Evolutionary conservation across 2,329 filamentous ascomycete species (phyloP), one percentile per base, ranked within the genome.

Genomic region (Exophiala mesophila): DNA sequence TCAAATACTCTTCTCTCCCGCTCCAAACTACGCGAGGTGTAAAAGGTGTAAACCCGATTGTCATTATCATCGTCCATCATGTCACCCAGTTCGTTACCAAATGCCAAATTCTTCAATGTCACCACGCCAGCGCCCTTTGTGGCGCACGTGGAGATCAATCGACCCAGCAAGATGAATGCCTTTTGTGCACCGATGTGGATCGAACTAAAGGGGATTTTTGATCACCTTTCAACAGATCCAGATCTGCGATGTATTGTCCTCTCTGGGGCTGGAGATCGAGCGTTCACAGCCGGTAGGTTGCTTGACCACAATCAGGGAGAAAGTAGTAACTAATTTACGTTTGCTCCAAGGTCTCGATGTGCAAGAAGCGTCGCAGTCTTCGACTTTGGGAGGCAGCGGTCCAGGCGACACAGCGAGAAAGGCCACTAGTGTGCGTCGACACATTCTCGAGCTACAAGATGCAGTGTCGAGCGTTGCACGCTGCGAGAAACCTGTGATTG

Each of bases 401-500:
- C 45, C 53, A 12, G 38, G 45, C 8, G 88, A 94, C 59, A 61
- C 71, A 1, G 83, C 83, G 2, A 76, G 87, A 50, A 77, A 69
- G 52, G 82, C 84, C 0, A 72, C 73, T 24, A 57, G 58, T 3
- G 57, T 89, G 36, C 76, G 85, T 36, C 74, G 80, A 21, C 76
- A 87, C 61, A 82, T 97, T 44, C 65, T 74, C 47, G 80, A 87
- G 50, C 94, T 96, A 63, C 92, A 98, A 64, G 74, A 76, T 38
- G 84, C 81, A 57, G 80, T 98, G 49, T 74, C 73, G 1, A 75
- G 80, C 10, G 69, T 94, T 39, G 90, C 96, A 63, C 80, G 76
- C 55, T 97, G 90, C 65, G 85, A 92, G 67, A 97, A 97, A 67
- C 88, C 88, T 47, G 86, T 96, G 23, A 84, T 97, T 45, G 82